These are phyloP conservation scores for Phytomonas francai DNA, from an alignment of 208 protist species.

Conservation along the genomic window DNA sequence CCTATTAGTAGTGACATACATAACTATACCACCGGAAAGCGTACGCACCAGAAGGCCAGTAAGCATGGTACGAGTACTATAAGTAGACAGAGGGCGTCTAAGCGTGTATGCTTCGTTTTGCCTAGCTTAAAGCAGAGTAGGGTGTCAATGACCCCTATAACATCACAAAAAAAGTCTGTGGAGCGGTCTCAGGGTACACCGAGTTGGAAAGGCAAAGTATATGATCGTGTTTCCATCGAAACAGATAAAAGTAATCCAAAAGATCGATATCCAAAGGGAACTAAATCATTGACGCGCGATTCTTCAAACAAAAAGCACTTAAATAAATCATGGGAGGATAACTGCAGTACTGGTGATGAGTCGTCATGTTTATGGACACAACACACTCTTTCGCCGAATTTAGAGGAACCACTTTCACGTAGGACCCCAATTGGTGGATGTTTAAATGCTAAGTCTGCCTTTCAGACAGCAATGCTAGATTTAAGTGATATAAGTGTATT, in stretches of 20 bases:
- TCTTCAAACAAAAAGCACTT: background rate
- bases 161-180: background rate
- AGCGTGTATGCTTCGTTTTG: background rate
- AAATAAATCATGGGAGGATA: background rate
- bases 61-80: background rate
- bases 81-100: background rate
- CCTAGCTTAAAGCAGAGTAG: background rate
- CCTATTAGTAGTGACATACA: background rate
- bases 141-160: background rate
- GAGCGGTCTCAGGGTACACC: background rate
- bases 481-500: background rate
- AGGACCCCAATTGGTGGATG: background rate
- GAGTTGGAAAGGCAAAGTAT: background rate
- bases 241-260: background rate
- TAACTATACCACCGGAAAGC: background rate
- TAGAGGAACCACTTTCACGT: background rate
- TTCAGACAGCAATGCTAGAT: background rate
- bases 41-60: background rate
- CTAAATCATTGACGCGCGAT: background rate
- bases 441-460: background rate
- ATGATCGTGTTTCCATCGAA: background rate
- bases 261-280: background rate
- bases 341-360: background rate
- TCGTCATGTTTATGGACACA: background rate
- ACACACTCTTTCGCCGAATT: background rate